Base-by-base conservation (phyloP, 1,139 yeast genomes). In the Suhomyces maxii region DNA sequence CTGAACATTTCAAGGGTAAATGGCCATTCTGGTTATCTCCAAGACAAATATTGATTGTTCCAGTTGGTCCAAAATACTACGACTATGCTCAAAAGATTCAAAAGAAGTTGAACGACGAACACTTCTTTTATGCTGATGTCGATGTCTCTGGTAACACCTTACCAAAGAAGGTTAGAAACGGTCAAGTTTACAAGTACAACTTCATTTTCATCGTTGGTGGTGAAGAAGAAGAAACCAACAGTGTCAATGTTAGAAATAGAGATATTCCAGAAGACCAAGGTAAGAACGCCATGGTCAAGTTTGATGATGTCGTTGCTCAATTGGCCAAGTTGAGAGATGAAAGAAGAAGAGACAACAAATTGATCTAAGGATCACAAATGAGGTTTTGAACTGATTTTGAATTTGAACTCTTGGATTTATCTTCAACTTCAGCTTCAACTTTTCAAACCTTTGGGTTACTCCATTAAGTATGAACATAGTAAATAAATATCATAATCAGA, bases 21-120 rank as follows among this genome's bases (percentile, higher is more conserved):
- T 91, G 98, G 98, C 99, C 99, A 61, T 86, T 93, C 80, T 93
- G 99, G 99, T 78, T 93, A 62, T 90, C 97, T 31, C 99, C 99
- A 62, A 87, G 98, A 78, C 99, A 93, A 73, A 78, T 90, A 48
- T 77, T 90, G 63, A 93, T 93, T 61, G 91, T 93, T 32, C 99
- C 99, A 57, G 96, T 93, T 59, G 97, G 97, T 61, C 95, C 88
- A 54, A 89, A 89, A 68, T 91, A 86, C 76, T 83, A 78, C 63
- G 96, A 84, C 54, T 93, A 93, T 63, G 98, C 97, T 41, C 84
- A 85, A 67, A 73, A 81, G 58, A 86, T 91, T 53, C 83, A 84
- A 61, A 82, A 86, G 63, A 69, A 69, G 57, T 79, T 93, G 68
- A 83, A 82, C 62, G 65, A 62, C 50, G 78, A 79, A 45, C 74